Conservation (phyloP, 306 rosid species). For the Cyclanthera cordifolia region DNA sequence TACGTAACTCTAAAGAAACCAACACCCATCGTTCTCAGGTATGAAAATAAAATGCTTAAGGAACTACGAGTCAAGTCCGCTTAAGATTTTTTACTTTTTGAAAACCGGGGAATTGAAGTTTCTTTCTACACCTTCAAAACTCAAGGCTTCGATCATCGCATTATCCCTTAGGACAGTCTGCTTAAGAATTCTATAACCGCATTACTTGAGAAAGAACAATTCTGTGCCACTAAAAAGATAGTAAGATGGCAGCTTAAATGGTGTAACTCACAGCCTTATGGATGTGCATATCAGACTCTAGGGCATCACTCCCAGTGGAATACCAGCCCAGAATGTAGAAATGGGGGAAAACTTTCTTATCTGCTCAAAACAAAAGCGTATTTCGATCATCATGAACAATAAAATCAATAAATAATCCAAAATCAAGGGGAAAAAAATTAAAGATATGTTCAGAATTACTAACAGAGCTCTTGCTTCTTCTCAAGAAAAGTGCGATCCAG, state of each 20-base stretch:
- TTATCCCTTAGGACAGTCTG: too few species aligned
- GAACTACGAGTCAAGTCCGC: background rate
- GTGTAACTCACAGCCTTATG: conserved; percentile 65
- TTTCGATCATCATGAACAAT: background rate
- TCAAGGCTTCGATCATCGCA: too few species aligned
- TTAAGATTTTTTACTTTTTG: too few species aligned
- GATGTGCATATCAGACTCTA: conserved; percentile 81
- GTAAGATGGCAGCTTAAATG: background rate
- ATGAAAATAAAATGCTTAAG: background rate
- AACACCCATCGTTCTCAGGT: background rate
- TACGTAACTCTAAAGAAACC: background rate
- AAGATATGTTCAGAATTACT: background rate
- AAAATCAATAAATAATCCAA: background rate
- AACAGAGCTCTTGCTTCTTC: conserved; percentile 98
- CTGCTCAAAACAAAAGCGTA: conserved; percentile 23
- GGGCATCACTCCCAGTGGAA: conserved; percentile 82
- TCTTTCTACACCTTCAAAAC: too few species aligned
- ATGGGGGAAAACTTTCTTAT: conserved; percentile 92
- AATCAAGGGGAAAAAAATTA: background rate
- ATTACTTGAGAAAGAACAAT: background rate
- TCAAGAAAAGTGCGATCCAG: conserved; percentile 85
- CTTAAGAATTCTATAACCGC: background rate
- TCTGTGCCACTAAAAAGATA: background rate
- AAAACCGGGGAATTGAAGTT: too few species aligned
- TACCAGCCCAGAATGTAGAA: conserved; percentile 95